Evolutionary conservation across 2,329 filamentous ascomycete genomes (phyloP).

Genomic region (Cladosporium sp.): DNA sequence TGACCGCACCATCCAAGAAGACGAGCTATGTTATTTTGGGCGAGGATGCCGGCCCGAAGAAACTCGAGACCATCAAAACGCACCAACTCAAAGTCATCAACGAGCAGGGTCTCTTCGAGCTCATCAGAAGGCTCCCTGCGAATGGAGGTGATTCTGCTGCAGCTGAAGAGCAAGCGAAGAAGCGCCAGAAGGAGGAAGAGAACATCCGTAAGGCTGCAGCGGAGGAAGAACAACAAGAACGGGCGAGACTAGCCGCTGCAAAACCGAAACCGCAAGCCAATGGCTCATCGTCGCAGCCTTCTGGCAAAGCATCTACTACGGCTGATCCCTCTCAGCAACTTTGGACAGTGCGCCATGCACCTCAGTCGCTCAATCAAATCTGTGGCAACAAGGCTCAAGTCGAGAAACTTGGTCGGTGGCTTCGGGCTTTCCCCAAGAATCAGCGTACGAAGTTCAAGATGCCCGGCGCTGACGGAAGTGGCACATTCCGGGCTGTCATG

Average conservation of each 20-base stretch:
- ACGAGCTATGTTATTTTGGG: conserved; percentile 93
- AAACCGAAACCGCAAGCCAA: conserved; percentile 39
- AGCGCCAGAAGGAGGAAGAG: conserved; percentile 77
- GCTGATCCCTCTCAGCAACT: conserved; percentile 58
- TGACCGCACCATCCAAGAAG: conserved; percentile 78
- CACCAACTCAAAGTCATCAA: conserved; percentile 86
- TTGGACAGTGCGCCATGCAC: conserved; percentile 95
- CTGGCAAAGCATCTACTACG: conserved; percentile 28
- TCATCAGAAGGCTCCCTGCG: conserved; percentile 76
- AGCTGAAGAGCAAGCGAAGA: conserved; percentile 78
- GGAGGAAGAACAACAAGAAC: conserved; percentile 80
- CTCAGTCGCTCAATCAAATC: conserved; percentile 77
- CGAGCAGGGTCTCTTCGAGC: conserved; percentile 82
- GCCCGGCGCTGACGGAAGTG: conserved; percentile 78
- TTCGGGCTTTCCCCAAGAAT: conserved; percentile 74
- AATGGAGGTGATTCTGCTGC: conserved; percentile 85
- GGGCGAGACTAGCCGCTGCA: conserved; percentile 32
- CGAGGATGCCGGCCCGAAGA: conserved; percentile 86
- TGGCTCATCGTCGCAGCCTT: conserved; percentile 36
- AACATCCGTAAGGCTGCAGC: conserved; percentile 75
- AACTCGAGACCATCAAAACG: conserved; percentile 78
- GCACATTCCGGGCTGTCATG: conserved; percentile 82
- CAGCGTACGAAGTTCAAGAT: conserved; percentile 78
- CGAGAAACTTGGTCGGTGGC: conserved; percentile 84
- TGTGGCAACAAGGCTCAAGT: conserved; percentile 91